A percentile compares a stretch with the other conserved stretches of the same genome.
Evolutionary conservation across 768 basidiomycete species (phyloP).

Genomic region (Tylopilus balloui): DNA sequence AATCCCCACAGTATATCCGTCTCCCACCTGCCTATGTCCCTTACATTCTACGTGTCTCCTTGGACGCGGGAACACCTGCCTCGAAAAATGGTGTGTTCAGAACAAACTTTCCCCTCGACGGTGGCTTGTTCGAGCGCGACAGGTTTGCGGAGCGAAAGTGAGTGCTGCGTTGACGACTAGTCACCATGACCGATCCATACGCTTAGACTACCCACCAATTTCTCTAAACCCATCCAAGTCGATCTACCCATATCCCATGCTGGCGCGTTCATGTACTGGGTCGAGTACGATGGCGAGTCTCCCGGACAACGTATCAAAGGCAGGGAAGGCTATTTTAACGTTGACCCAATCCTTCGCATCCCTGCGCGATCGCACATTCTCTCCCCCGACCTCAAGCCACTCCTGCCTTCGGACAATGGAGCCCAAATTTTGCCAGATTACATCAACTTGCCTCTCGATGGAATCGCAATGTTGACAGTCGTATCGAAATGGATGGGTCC

Average conservation of each 20-base stretch:
- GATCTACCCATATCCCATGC: slow-evolving; percentile 96
- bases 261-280: slow-evolving; percentile 92
- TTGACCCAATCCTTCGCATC: slow-evolving; percentile 82
- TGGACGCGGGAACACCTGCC: slow-evolving; percentile 90
- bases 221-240: slow-evolving; percentile 87
- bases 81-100: slow-evolving; percentile 88
- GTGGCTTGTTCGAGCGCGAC: slow-evolving; percentile 76
- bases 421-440: slow-evolving; percentile 45
- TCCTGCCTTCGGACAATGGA: slow-evolving; percentile 51
- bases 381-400: slow-evolving; percentile 44
- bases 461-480: slow-evolving; percentile 81
- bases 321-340: slow-evolving; percentile 91
- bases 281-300: slow-evolving; percentile 76
- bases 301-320: slow-evolving; percentile 67
- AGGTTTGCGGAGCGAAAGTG: slow-evolving; percentile 73
- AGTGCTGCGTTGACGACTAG: slow-evolving; percentile 20
- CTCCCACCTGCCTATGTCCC: slow-evolving; percentile 87
- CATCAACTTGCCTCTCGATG: slow-evolving; percentile 79
- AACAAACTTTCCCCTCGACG: slow-evolving; percentile 96
- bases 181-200: slow-evolving; percentile 13
- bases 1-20: slow-evolving; percentile 74
- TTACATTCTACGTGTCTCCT: slow-evolving; percentile 85
- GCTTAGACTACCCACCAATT: slow-evolving; percentile 73
- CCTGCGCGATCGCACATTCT: slow-evolving; percentile 76
- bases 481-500: slow-evolving; percentile 99